Conservation (phyloP, 2,329 filamentous ascomycete genomes). For the Chrysoporthe puriensis region DNA sequence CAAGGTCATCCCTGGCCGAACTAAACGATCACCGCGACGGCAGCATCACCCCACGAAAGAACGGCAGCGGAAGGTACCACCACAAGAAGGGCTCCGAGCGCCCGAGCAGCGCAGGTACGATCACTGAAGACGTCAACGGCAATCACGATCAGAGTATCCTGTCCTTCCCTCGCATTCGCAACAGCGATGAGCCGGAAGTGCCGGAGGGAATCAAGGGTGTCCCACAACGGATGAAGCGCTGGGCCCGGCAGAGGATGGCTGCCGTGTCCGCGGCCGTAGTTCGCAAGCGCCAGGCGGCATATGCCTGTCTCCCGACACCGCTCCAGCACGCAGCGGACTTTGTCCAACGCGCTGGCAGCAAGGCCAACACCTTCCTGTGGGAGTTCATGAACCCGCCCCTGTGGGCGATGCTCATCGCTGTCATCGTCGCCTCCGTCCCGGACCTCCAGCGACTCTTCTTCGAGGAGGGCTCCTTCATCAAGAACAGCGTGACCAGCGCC, state of each 20-base stretch:
- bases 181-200: slow-evolving; percentile 45
- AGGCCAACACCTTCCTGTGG: slow-evolving; percentile 71
- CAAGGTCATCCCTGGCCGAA: slow-evolving; percentile 49
- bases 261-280: slow-evolving; percentile 19
- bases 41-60: slow-evolving; percentile 38
- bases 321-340: slow-evolving; percentile 42
- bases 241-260: slow-evolving; percentile 37
- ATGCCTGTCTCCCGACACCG: slow-evolving; percentile 46
- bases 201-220: slow-evolving; percentile 48
- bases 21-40: slow-evolving; percentile 17
- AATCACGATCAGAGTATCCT: slow-evolving; percentile 56
- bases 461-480: slow-evolving; percentile 82
- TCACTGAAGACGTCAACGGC: slow-evolving; percentile 30
- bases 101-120: slow-evolving; percentile 24
- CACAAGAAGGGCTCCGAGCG: slow-evolving; percentile 31
- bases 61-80: slow-evolving; percentile 35
- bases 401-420: slow-evolving; percentile 94
- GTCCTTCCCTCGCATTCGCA: slow-evolving; percentile 63
- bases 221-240: slow-evolving; percentile 42
- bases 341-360: slow-evolving; percentile 40
- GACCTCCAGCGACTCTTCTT: slow-evolving; percentile 85
- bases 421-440: slow-evolving; percentile 88
- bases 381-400: slow-evolving; percentile 98
- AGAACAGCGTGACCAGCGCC: slow-evolving; percentile 90
- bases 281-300: slow-evolving; percentile 35